These are phyloP conservation scores for Microbotryomycetes sp. DNA, from an alignment of 1,284 basidiomycete genomes.

Conservation along the genomic window DNA sequence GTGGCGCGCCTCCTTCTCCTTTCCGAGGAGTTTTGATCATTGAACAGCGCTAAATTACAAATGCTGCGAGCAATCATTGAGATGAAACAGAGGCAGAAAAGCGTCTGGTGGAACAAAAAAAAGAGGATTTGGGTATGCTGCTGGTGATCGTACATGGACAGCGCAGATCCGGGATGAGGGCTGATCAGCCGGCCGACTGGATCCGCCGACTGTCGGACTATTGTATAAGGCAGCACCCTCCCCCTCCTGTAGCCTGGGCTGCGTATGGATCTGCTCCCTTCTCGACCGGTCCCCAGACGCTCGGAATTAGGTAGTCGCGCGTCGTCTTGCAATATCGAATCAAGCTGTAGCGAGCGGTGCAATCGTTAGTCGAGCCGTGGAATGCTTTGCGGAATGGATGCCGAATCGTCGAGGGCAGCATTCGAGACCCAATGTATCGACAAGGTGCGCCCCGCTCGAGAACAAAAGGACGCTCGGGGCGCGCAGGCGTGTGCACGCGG, in stretches of 20 bases:
- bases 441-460: background rate
- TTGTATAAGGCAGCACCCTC: conserved; percentile 53
- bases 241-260: conserved; percentile 44
- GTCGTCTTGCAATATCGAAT: conserved; percentile 87
- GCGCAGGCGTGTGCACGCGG: background rate
- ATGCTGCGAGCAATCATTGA: too few relatives aligned
- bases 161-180: too few relatives aligned
- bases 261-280: conserved; percentile 85
- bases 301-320: conserved; percentile 77
- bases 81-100: too few relatives aligned
- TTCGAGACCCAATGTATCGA: background rate
- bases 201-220: too few relatives aligned
- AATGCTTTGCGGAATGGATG: too few relatives aligned
- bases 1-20: too few relatives aligned
- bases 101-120: too few relatives aligned
- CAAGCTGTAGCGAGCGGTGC: conserved; percentile 50
- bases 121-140: too few relatives aligned
- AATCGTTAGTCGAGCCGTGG: background rate
- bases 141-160: too few relatives aligned
- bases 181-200: too few relatives aligned
- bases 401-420: background rate
- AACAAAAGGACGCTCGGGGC: background rate
- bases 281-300: conserved; percentile 85
- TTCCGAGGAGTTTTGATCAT: too few relatives aligned
- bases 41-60: too few relatives aligned